Evolutionary conservation across 345 rosid species (phyloP).

Genomic region (Firmiana major): DNA sequence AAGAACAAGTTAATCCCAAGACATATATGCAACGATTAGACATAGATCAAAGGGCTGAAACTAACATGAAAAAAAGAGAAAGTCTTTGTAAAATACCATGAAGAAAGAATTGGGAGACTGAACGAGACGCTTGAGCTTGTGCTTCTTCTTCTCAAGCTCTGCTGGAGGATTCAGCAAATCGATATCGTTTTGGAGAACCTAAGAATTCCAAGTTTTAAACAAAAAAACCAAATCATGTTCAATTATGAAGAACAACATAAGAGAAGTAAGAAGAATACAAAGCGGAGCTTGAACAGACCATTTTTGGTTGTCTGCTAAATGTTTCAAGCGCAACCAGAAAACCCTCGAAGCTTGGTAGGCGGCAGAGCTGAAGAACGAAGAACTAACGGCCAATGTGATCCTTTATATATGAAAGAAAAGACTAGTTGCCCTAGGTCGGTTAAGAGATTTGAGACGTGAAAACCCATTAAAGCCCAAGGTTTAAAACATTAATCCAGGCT

Average conservation of each 20-base stretch:
- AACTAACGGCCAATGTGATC: neutral
- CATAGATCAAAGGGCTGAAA: neutral
- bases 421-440: neutral
- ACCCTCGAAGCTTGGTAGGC: neutral
- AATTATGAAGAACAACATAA: neutral
- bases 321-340: neutral
- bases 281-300: neutral
- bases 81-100: neutral
- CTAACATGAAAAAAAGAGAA: neutral
- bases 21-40: neutral
- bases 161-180: constrained; percentile 14
- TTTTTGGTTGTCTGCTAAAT: neutral
- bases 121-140: constrained; percentile 16
- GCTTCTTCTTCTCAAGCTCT: constrained; percentile 15
- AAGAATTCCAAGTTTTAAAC: neutral
- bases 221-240: neutral
- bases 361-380: neutral
- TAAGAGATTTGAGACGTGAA: neutral
- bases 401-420: neutral
- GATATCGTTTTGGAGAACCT: constrained; percentile 15
- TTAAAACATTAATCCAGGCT: neutral
- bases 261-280: neutral
- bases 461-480: neutral
- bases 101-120: constrained; percentile 18
- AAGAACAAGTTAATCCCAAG: neutral